Conservation (phyloP, 2,329 filamentous ascomycete genomes). For the Pseudofabraea citricarpa region DNA sequence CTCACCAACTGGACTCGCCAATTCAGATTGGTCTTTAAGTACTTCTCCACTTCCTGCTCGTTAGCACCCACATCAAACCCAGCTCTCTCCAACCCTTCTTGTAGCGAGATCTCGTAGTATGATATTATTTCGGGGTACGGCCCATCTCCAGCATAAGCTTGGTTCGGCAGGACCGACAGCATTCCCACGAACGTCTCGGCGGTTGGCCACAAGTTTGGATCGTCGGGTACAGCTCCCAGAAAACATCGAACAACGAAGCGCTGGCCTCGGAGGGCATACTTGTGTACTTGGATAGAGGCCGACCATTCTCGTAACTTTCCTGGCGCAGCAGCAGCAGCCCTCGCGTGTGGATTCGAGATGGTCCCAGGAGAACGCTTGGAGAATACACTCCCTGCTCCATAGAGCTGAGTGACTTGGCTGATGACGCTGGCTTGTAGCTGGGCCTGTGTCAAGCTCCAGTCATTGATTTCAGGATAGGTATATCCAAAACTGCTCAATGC, state of each 20-base stretch:
- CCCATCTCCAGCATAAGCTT: slow-evolving; percentile 4
- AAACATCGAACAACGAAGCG: slow-evolving; percentile 20
- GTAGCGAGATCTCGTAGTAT: slow-evolving; percentile 18
- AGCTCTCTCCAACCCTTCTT: slow-evolving; percentile 7
- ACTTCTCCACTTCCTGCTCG: slow-evolving; percentile 8
- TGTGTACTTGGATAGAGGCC: slow-evolving; percentile 15
- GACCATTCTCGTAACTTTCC: slow-evolving; percentile 15
- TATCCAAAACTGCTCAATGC: slow-evolving; percentile 19
- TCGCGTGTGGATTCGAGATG: background rate
- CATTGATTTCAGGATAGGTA: slow-evolving; percentile 21
- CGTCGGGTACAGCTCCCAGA: slow-evolving; percentile 15
- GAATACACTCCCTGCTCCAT: slow-evolving; percentile 19
- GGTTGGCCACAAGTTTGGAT: slow-evolving; percentile 15
- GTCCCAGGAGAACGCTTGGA: background rate
- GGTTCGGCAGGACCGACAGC: slow-evolving; percentile 18
- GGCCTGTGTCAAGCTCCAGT: slow-evolving; percentile 49
- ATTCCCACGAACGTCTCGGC: slow-evolving; percentile 11
- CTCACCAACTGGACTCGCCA: slow-evolving; percentile 24
- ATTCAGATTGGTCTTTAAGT: slow-evolving; percentile 16
- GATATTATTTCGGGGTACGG: slow-evolving; percentile 10
- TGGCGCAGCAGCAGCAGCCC: background rate
- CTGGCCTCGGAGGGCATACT: slow-evolving; percentile 19
- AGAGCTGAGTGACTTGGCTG: slow-evolving; percentile 52
- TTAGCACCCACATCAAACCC: slow-evolving; percentile 7
- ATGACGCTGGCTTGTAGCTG: slow-evolving; percentile 57